Evolutionary conservation across 352 stramenopile genomes (phyloP), one percentile per base, ranked within the genome.

Genomic region (Phytophthora fragariaefolia): DNA sequence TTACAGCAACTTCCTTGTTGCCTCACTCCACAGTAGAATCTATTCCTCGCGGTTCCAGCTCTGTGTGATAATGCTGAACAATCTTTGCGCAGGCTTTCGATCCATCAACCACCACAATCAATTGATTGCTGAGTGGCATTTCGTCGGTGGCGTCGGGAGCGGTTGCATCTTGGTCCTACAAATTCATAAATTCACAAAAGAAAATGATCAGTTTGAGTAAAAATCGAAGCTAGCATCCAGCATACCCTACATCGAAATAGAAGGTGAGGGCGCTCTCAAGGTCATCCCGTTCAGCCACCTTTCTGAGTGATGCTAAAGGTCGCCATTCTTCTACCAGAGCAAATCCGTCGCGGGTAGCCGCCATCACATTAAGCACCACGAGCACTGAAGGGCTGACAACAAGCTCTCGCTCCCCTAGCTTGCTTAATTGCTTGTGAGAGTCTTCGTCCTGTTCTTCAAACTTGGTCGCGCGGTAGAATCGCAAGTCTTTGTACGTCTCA

Each of bases 181-280:
- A 17, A 23, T 57, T n/a, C n/a, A n/a, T n/a, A n/a, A n/a, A n/a
- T n/a, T n/a, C n/a, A 36, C 6, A 62, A 55, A 28, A 45, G 32
- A 18, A 46, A 18, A 26, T 22, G 3, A 42, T 51, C 46, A 64
- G 18, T 50, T 57, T 40, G 9, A 32, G 28, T 15, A 53, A 27
- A 12, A 22, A n/a, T n/a, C n/a, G n/a, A n/a, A n/a, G n/a, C n/a
- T n/a, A n/a, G n/a, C 26, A 47, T 20, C 28, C n/a, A 28, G 12
- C n/a, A 38, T 46, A 15, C 3, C 62, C 12, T 79, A 95, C 87
- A 67, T 85, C 82, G 55, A 93, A 95, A 56, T 90, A 72, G 55
- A 95, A 88, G 36, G 93, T 70, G 23, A 95, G 64, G 1, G 81
- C 82, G 62, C 90, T 93, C 5, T 80, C 63, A 8, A 92, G 47